Evolutionary conservation across 495 filamentous ascomycete genomes (phyloP).

Genomic region (Annulohypoxylon stygium): DNA sequence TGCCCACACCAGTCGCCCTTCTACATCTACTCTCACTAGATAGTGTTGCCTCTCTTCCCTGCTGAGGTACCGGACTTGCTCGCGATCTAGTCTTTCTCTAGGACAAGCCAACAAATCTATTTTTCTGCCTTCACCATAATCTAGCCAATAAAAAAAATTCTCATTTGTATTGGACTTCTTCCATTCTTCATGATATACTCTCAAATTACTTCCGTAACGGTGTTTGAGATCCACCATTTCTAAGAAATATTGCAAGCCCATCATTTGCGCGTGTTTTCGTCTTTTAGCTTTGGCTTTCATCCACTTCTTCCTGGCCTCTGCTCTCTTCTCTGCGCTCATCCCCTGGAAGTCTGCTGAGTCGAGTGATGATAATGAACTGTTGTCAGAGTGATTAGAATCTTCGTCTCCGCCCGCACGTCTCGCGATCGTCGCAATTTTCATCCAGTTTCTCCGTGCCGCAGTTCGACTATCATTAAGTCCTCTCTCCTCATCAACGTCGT

Average conservation of each 20-base stretch:
- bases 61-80: slow-evolving; percentile 79
- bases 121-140: slow-evolving; percentile 77
- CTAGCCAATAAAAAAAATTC: slow-evolving; percentile 98
- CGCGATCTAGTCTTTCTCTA: slow-evolving; percentile 73
- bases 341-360: slow-evolving; percentile 53
- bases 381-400: slow-evolving; percentile 55
- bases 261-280: slow-evolving; percentile 74
- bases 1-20: slow-evolving; percentile 80
- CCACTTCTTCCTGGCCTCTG: slow-evolving; percentile 54
- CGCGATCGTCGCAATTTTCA: slow-evolving; percentile 76
- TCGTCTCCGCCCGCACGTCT: slow-evolving; percentile 75
- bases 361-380: slow-evolving; percentile 49
- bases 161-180: slow-evolving; percentile 79
- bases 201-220: slow-evolving; percentile 85
- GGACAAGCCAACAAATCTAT: slow-evolving; percentile 71
- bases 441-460: slow-evolving; percentile 77
- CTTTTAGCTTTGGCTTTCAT: slow-evolving; percentile 61
- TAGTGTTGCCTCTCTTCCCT: slow-evolving; percentile 80
- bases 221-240: slow-evolving; percentile 95
- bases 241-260: slow-evolving; percentile 91
- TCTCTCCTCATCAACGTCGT: slow-evolving; percentile 21
- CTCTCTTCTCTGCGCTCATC: slow-evolving; percentile 53
- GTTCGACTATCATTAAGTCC: slow-evolving; percentile 41
- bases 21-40: slow-evolving; percentile 74
- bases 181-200: slow-evolving; percentile 89